Conservation (phyloP, 1,139 yeast genomes). For the Debaryomyces coudertii region DNA sequence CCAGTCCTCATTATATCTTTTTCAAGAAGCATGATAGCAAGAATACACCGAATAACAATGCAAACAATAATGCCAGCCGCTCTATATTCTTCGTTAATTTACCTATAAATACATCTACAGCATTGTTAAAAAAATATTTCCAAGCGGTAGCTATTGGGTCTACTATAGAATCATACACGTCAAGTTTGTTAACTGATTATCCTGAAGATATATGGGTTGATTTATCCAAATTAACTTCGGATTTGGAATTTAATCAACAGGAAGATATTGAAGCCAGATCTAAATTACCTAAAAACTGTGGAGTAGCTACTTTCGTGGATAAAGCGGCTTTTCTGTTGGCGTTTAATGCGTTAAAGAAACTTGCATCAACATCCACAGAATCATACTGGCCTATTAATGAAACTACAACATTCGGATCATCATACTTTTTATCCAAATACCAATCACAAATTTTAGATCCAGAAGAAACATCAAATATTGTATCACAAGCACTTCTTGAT, state of each 20-base stretch:
- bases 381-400: slow-evolving; percentile 37
- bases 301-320: slow-evolving; percentile 75
- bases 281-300: slow-evolving; percentile 71
- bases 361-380: slow-evolving; percentile 25
- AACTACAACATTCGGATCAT: slow-evolving; percentile 27
- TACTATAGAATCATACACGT: slow-evolving; percentile 53
- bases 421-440: slow-evolving; percentile 32
- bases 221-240: slow-evolving; percentile 62
- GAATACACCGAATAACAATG: slow-evolving; percentile 29
- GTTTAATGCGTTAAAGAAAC: slow-evolving; percentile 59
- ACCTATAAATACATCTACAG: slow-evolving; percentile 62
- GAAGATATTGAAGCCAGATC: slow-evolving; percentile 30
- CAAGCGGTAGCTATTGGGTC: slow-evolving; percentile 63
- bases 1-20: slow-evolving; percentile 53
- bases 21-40: slow-evolving; percentile 66
- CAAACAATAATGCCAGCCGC: slow-evolving; percentile 25
- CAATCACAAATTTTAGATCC: slow-evolving; percentile 46
- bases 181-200: slow-evolving; percentile 42
- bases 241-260: slow-evolving; percentile 44
- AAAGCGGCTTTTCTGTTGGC: slow-evolving; percentile 72
- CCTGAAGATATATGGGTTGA: slow-evolving; percentile 60
- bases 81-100: slow-evolving; percentile 76
- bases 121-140: slow-evolving; percentile 59
- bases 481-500: slow-evolving; percentile 61
- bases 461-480: slow-evolving; percentile 50